A percentile compares a stretch with the other conserved stretches of the same genome.
Evolutionary conservation across 2,329 filamentous ascomycete species (phyloP).

Genomic region (Hymenoscyphus salicellus): DNA sequence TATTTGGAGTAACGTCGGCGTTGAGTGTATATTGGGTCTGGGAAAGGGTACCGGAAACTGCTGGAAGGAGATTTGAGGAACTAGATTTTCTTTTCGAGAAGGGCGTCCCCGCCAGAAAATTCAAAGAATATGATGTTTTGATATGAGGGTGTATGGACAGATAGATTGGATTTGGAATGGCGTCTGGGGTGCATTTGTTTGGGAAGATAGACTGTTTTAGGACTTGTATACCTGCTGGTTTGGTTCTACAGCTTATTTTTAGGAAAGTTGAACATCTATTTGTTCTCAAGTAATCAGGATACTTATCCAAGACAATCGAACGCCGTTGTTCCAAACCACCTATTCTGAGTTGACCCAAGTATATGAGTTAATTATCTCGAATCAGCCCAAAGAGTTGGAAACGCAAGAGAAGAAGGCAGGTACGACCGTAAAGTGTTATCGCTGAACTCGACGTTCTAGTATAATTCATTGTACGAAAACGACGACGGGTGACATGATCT

Average conservation of each 20-base stretch:
- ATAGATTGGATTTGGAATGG: background rate
- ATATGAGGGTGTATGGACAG: background rate
- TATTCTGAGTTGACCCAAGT: no score
- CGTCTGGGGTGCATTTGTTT: background rate
- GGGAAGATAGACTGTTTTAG: background rate
- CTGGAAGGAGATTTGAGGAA: conserved; percentile 77
- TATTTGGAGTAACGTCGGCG: conserved; percentile 33
- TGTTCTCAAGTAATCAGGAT: background rate
- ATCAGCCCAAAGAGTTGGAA: no score
- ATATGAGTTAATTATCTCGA: no score
- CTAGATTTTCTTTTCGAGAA: conserved; percentile 71
- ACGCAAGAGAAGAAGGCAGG: no score
- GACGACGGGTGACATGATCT: background rate
- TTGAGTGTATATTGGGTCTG: conserved; percentile 24
- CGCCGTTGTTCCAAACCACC: no score
- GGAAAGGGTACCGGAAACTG: conserved; percentile 75
- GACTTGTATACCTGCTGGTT: background rate
- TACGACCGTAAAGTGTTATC: no score
- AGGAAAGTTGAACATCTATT: background rate
- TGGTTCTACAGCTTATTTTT: background rate
- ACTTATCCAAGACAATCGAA: no score
- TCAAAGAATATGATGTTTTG: conserved; percentile 18
- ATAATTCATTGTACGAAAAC: no score
- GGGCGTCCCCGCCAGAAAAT: conserved; percentile 28
- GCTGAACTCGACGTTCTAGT: no score